These are phyloP conservation scores for Apophysomyces variabilis DNA, from an alignment of 371 early-diverging fungal genomes.

Conservation along the genomic window DNA sequence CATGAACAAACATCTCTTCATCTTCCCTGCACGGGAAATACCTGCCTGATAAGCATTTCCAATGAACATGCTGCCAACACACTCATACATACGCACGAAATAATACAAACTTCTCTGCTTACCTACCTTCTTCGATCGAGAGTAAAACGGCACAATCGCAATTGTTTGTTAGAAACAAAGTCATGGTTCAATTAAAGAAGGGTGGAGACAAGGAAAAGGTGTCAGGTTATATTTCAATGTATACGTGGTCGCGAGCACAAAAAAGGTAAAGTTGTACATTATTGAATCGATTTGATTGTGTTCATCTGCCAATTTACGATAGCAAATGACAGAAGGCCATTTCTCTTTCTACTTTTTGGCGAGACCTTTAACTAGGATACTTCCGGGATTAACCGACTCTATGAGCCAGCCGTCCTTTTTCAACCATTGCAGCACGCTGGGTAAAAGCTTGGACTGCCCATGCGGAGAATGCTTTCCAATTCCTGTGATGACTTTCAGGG, in stretches of 20 bases:
- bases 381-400: slow-evolving; percentile 57
- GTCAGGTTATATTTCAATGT: slow-evolving; percentile 7
- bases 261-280: slow-evolving; percentile 7
- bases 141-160: slow-evolving; percentile 1
- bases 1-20: slow-evolving; percentile 42
- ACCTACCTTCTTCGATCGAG: slow-evolving; percentile 9
- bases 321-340: background rate
- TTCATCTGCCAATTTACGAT: background rate
- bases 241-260: slow-evolving; percentile 4
- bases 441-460: slow-evolving; percentile 61
- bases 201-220: background rate
- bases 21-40: slow-evolving; percentile 30
- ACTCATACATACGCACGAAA: background rate
- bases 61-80: background rate
- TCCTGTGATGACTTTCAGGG: slow-evolving; percentile 69
- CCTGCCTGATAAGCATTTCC: slow-evolving; percentile 22
- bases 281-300: slow-evolving; percentile 3
- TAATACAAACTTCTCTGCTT: background rate
- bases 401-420: slow-evolving; percentile 61
- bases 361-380: slow-evolving; percentile 46
- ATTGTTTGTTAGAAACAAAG: background rate
- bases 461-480: slow-evolving; percentile 66
- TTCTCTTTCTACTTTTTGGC: background rate
- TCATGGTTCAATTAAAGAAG: background rate
- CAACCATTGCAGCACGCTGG: slow-evolving; percentile 52